A percentile compares a stretch with the other conserved stretches of the same genome.
phyloP scores from a whole-genome alignment of 2,329 filamentous ascomycete genomes.

The Kalmusia sp. region DNA sequence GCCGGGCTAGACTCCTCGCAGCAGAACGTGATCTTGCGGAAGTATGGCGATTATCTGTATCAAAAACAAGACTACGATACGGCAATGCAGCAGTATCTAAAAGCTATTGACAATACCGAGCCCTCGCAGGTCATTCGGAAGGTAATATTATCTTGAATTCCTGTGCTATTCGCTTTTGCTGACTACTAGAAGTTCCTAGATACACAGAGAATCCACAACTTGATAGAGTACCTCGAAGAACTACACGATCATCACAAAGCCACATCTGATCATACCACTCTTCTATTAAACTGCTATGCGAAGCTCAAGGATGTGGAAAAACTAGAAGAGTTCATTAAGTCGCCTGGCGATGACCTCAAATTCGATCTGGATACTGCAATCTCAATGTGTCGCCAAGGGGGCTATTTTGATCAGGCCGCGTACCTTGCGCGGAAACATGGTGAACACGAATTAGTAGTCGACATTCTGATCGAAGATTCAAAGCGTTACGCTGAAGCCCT shows the following conservation, averaged over 20 bases:
- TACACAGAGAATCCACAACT: slow-evolving; percentile 94
- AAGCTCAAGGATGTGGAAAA: slow-evolving; percentile 98
- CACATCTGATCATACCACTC: slow-evolving; percentile 92
- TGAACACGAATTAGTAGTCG: slow-evolving; percentile 91
- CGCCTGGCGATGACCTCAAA: slow-evolving; percentile 90
- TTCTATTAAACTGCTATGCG: slow-evolving; percentile 95
- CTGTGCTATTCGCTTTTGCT: too few species aligned
- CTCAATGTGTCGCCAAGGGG: slow-evolving; percentile 94
- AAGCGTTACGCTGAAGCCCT: slow-evolving; percentile 89
- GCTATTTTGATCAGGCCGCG: slow-evolving; percentile 95
- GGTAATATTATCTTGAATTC: slow-evolving; percentile 53
- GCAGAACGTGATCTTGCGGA: slow-evolving; percentile 90
- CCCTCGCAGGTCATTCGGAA: slow-evolving; percentile 96
- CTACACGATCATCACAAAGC: slow-evolving; percentile 93
- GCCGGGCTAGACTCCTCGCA: slow-evolving; percentile 79
- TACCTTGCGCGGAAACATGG: slow-evolving; percentile 94
- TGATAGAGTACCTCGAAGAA: slow-evolving; percentile 97
- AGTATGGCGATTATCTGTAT: slow-evolving; percentile 93
- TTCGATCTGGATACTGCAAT: slow-evolving; percentile 98
- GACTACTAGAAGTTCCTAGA: slow-evolving; percentile 91
- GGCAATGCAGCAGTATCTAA: slow-evolving; percentile 98
- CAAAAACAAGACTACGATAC: slow-evolving; percentile 96
- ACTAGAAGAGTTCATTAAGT: slow-evolving; percentile 95
- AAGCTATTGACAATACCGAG: slow-evolving; percentile 94
- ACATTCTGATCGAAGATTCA: slow-evolving; percentile 94